Percentiles rank a stretch among this genome's conserved stretches.
These are phyloP conservation scores for Irpex lacteus DNA, from an alignment of 1,284 basidiomycete genomes.

Conservation along the genomic window DNA sequence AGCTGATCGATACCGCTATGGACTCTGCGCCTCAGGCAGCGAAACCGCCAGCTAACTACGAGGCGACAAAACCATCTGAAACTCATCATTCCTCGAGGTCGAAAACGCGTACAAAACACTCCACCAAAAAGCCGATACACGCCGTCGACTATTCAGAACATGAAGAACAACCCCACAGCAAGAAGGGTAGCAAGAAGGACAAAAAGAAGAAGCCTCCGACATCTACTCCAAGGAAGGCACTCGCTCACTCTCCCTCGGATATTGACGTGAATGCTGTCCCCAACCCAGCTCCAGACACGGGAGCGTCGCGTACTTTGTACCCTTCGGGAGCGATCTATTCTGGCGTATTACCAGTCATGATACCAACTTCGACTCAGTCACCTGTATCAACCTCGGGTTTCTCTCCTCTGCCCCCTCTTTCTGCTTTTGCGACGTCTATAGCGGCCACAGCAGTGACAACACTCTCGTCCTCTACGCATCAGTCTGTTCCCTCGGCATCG, in stretches of 20 bases:
- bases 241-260: constrained; percentile 16
- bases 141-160: constrained; percentile 16
- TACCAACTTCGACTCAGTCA: constrained; percentile 7
- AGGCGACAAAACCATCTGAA: not conserved
- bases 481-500: constrained; percentile 9
- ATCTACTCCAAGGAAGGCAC: constrained; percentile 14
- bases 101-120: not conserved
- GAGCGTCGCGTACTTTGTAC: constrained; percentile 20
- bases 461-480: constrained; percentile 11
- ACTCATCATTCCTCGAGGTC: not conserved
- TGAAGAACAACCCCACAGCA: constrained; percentile 14
- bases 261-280: constrained; percentile 46
- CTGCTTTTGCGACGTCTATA: constrained; percentile 16
- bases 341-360: constrained; percentile 24
- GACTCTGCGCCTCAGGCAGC: not conserved
- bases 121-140: not conserved
- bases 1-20: constrained; percentile 1
- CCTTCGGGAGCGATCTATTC: constrained; percentile 20
- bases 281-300: constrained; percentile 53
- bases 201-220: constrained; percentile 23
- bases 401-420: constrained; percentile 22
- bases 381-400: constrained; percentile 20
- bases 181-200: constrained; percentile 17
- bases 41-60: not conserved
- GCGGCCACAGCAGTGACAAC: constrained; percentile 10